Base-by-base conservation (phyloP, 352 stramenopile species). In the Pythium rishiriense region DNA sequence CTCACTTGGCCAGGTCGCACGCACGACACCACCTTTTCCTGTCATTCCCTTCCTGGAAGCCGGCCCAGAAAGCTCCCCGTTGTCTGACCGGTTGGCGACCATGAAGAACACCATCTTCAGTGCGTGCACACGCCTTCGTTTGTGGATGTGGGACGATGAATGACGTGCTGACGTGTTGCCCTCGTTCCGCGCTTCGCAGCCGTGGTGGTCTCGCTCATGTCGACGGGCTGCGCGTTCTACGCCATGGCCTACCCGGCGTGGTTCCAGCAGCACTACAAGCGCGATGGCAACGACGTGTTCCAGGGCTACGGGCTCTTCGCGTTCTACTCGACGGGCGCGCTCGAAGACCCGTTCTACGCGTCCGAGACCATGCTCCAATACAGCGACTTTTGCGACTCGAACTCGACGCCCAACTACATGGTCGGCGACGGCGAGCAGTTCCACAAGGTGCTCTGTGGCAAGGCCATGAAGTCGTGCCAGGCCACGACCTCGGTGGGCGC, bases 241-340 rank as follows among this genome's bases (percentile, higher is more conserved):
- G 78, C 83, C 42, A 81, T 90, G 66, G 82, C 76, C 14, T 94
- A 93, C 63, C 85, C 85, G 10, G 83, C 85, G 28, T 94, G 85
- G 85, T 94, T 94, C 74, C 82, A 91, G 68, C 85, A 94, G 68
- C 81, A 90, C 63, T 94, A 92, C 70, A 78, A 81, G 45, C 83
- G 80, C 45, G 74, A 90, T 45, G 83, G 81, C 17, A 82, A 79
- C 17, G 62, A 91, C 60, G 74, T 94, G 26, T 94, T 85, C 66
- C 85, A 94, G 70, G 78, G 83, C 26, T 94, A 87, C 59, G 85
- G 85, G 0, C 73, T 94, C 46, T 94, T 93, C 62, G 78, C 80
- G 19, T 93, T 93, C 64, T 91, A 93, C 79, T 94, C 85, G 61
- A 94, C 85, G 2, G 75, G 69, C 48, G 63, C 68, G 39, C 81